Evolutionary conservation across 768 basidiomycete species (phyloP), one percentile per base, ranked within the genome.

Genomic region (Filobasidium floriforme): DNA sequence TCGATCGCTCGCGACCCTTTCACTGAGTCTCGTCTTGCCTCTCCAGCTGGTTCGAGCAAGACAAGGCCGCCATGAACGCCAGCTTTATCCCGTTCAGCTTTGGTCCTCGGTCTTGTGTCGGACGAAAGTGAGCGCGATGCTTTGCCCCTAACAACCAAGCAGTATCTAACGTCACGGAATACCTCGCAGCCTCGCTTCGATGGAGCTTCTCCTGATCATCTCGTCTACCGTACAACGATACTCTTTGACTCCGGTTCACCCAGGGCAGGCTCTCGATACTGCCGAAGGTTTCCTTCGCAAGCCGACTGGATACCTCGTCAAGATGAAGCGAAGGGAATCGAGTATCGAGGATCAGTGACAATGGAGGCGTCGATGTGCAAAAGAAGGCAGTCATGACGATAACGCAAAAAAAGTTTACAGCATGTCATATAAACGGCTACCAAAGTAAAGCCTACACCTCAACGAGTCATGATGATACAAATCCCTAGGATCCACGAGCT

Each of bases 51-150:
- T 85, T 91, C 68, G 89, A 89, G 72, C 79, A 82, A 54, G 85
- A 89, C 73, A 77, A 83, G 68, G 82, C 81, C 19, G 79, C 77
- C 32, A 84, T 88, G 12, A 84, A 88, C 71, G 86, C 83, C 75
- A 83, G 86, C 0, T 92, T 92, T 76, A 92, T 92, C 71, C 88
- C 89, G 0, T 92, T 91, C 76, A 90, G 88, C 0, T 84, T 84
- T 67, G 90, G 90, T 1, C 91, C 91, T 18, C 82, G 88, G 86
- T 86, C 72, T 62, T 71, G 70, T 49, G 70, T 71, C 12, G 70
- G 70, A 9, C 59, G 68, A 52, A 71, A 71, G 70, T 68, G 41
- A 41, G 62, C 61, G 24, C 19, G 1, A 26, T 24, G 2, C n/a
- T 18, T 7, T 14, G 12, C 24, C 11, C 2, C 41, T 2, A 43